Evolutionary conservation across 2,329 filamentous ascomycete species (phyloP), one percentile per base, ranked within the genome.

Genomic region (Penicillium expansum): DNA sequence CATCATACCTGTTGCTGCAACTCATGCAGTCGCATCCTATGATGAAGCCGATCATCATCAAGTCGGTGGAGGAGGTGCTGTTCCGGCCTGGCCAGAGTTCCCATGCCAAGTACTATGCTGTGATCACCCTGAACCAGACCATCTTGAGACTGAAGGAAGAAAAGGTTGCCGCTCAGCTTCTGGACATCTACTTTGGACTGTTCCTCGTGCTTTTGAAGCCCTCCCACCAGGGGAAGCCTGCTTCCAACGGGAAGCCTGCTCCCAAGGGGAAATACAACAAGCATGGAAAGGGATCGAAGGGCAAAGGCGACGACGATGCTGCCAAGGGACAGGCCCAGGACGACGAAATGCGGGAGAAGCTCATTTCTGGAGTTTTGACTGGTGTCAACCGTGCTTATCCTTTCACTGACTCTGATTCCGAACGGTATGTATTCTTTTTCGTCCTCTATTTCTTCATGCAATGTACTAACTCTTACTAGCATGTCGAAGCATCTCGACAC

Each of bases 81-180:
- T 89, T 97, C 71, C 86, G 91, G 51, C 90, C 92, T 0, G 90
- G 91, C 11, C 94, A 97, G 74, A 93, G 86, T 68, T 81, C 88
- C 35, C 90, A 95, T 66, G 91, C 93, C 39, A 95, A 91, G 71
- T 99, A 99, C 76, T 97, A 96, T 74, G 92, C 91, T 33, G 87
- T 96, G 72, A 97, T 97, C 72, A 97, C 94, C 0, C 81, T 99
- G 48, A 99, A 99, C 72, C 95, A 99, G 76, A 97, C 93, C 0
- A 92, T 97, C 48, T 77, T 99, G 48, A 96, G 90, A 73, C 84
- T 78, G 53, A 94, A 89, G 67, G 93, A 97, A 69, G 88, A 92
- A 38, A 82, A 85, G 18, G 83, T 96, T 18, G 92, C 92, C 8
- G 87, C 89, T 68, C 85, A 88, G 52, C 81, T 99, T 14, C 80